phyloP scores from a whole-genome alignment of 352 stramenopile genomes.

The Phytophthora uliginosa region DNA sequence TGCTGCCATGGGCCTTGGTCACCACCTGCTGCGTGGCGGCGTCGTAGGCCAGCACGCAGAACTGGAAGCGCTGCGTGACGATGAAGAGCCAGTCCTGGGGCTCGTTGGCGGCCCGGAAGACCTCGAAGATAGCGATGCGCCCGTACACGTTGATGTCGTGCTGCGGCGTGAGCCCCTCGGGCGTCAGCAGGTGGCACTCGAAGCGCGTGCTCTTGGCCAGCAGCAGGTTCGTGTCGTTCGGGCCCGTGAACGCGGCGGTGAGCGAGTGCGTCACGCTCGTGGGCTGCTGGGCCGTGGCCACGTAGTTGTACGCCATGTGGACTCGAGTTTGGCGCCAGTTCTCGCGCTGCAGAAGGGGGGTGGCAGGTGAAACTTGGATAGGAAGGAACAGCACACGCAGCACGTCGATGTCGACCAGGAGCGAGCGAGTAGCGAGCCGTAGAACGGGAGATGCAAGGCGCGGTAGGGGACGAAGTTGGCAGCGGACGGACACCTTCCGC shows the following conservation, averaged over 20 bases:
- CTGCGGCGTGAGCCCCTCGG: slow-evolving; percentile 87
- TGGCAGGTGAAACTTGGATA: slow-evolving; percentile 6
- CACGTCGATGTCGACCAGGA: not conserved
- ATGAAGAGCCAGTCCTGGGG: slow-evolving; percentile 90
- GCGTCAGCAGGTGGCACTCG: slow-evolving; percentile 90
- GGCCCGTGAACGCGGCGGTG: slow-evolving; percentile 91
- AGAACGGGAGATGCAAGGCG: not conserved
- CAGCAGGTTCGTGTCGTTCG: slow-evolving; percentile 92
- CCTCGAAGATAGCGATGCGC: slow-evolving; percentile 90
- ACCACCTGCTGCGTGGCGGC: slow-evolving; percentile 70
- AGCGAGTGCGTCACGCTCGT: slow-evolving; percentile 94
- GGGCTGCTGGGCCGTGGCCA: slow-evolving; percentile 94
- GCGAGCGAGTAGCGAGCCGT: not conserved
- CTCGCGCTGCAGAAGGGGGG: slow-evolving; percentile 2
- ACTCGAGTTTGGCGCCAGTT: not conserved
- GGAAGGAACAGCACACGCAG: slow-evolving; percentile 6
- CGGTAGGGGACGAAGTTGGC: not conserved
- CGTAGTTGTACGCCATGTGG: slow-evolving; percentile 92
- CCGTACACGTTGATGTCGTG: slow-evolving; percentile 91
- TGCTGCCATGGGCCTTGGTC: slow-evolving; percentile 89
- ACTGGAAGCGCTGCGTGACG: slow-evolving; percentile 92
- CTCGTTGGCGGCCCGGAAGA: slow-evolving; percentile 81
- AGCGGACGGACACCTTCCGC: not conserved
- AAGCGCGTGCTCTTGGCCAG: slow-evolving; percentile 91
- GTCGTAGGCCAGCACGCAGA: slow-evolving; percentile 91